Percentiles rank a stretch among this genome's conserved stretches.
Conservation (phyloP, 1,139 yeast genomes). For the Debaryomyces fabryi region DNA sequence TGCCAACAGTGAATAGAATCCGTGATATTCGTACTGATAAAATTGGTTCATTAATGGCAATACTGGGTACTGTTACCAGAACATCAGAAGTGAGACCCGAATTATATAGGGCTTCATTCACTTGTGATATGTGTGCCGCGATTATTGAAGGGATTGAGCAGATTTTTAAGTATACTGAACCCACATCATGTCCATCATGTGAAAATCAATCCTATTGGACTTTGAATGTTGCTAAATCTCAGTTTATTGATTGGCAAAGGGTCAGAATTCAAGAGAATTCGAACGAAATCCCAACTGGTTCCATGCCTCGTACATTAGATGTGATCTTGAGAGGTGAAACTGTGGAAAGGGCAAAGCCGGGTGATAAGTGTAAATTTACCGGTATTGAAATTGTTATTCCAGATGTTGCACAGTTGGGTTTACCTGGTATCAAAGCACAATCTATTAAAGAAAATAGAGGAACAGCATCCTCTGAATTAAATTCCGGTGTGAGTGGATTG, state of each 20-base stretch:
- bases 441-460: slow-evolving; percentile 68
- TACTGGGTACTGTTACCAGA: slow-evolving; percentile 95
- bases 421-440: slow-evolving; percentile 93
- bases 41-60: slow-evolving; percentile 81
- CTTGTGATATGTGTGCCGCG: slow-evolving; percentile 88
- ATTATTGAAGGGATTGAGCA: slow-evolving; percentile 90
- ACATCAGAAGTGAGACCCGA: slow-evolving; percentile 98
- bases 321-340: slow-evolving; percentile 91
- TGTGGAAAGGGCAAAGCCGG: slow-evolving; percentile 97
- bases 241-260: slow-evolving; percentile 95
- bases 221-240: slow-evolving; percentile 78
- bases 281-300: slow-evolving; percentile 95
- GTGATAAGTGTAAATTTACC: slow-evolving; percentile 92
- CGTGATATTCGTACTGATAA: slow-evolving; percentile 89
- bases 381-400: slow-evolving; percentile 97
- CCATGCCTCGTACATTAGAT: slow-evolving; percentile 97
- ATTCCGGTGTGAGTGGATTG: slow-evolving; percentile 84
- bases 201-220: slow-evolving; percentile 88
- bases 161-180: slow-evolving; percentile 91
- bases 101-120: slow-evolving; percentile 80
- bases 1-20: slow-evolving; percentile 81
- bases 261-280: slow-evolving; percentile 95
- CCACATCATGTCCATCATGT: slow-evolving; percentile 90
- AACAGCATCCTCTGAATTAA: slow-evolving; percentile 67
- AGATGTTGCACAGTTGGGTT: slow-evolving; percentile 91